phyloP scores from a whole-genome alignment of 306 rosid genomes.

The Medicago arabica region DNA sequence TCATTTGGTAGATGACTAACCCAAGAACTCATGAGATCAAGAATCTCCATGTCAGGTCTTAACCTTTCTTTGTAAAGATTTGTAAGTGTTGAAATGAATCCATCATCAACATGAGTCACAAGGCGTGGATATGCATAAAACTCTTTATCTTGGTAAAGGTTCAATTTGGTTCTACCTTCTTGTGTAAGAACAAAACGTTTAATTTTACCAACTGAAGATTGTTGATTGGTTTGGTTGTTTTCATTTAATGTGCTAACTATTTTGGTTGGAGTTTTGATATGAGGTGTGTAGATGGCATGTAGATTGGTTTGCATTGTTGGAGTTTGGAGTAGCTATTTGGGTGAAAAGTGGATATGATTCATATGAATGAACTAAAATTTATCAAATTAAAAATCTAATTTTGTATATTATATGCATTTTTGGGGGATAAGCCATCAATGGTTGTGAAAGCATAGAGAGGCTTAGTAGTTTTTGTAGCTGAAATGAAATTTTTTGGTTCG shows the following conservation, averaged over 20 bases:
- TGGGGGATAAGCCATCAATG: slow-evolving; percentile 48
- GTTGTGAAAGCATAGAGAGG: slow-evolving; percentile 22
- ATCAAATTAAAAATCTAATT: not conserved
- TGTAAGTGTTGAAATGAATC: slow-evolving; percentile 71
- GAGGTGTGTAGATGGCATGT: slow-evolving; percentile 32
- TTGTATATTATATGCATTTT: not conserved
- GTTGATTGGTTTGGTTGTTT: slow-evolving; percentile 46
- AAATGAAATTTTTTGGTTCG: too few species aligned
- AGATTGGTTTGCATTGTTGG: slow-evolving; percentile 40
- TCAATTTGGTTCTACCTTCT: slow-evolving; percentile 75
- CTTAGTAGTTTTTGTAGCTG: too few species aligned
- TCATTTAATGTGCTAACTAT: slow-evolving; percentile 51
- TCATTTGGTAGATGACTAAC: slow-evolving; percentile 80
- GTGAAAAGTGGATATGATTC: slow-evolving; percentile 38
- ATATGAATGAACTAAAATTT: not conserved
- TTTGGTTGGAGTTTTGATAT: slow-evolving; percentile 39
- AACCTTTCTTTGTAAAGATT: slow-evolving; percentile 65
- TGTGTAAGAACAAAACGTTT: slow-evolving; percentile 64
- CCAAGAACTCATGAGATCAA: slow-evolving; percentile 97
- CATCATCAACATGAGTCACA: slow-evolving; percentile 80
- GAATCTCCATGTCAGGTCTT: slow-evolving; percentile 57
- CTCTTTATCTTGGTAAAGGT: slow-evolving; percentile 61
- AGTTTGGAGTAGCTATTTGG: slow-evolving; percentile 42
- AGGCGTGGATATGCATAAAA: slow-evolving; percentile 82
- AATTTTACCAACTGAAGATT: slow-evolving; percentile 60